Conservation (phyloP, 169 alveolate species). For the Plasmodium fragile region DNA sequence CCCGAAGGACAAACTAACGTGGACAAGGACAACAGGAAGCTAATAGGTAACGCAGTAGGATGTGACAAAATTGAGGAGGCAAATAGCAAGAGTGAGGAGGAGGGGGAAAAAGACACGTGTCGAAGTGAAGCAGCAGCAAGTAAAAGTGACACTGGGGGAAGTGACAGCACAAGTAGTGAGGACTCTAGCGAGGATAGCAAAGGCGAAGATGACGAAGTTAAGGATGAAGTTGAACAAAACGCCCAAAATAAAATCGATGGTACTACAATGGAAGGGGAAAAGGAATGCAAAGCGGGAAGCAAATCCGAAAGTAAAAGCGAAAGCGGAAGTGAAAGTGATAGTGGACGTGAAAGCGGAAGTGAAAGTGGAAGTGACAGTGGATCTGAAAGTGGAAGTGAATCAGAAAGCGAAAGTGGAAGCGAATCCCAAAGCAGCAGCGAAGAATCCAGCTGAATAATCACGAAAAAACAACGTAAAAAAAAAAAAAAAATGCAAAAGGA, state of each 20-base stretch:
- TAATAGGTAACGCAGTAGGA: neutral
- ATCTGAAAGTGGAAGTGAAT: neutral
- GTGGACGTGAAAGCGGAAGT: neutral
- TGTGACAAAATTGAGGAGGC: neutral
- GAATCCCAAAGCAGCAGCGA: constrained; percentile 20
- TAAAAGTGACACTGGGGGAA: neutral
- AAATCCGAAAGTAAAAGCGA: neutral
- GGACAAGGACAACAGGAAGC: neutral
- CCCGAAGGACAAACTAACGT: neutral
- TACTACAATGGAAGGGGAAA: neutral
- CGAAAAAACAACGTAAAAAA: neutral
- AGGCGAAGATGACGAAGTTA: neutral
- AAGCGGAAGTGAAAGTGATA: neutral
- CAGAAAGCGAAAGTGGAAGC: constrained; percentile 4
- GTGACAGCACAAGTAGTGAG: neutral
- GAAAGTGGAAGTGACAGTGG: neutral
- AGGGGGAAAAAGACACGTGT: neutral
- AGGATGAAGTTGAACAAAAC: neutral
- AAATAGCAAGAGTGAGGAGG: constrained; percentile 1
- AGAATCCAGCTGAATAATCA: neutral
- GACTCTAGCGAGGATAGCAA: neutral
- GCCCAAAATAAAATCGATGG: neutral
- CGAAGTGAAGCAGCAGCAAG: neutral
- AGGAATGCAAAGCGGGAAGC: neutral
- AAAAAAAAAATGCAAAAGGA: neutral